Base-by-base conservation (phyloP, 2,329 filamentous ascomycete species). In the Claviceps quebecensis region DNA sequence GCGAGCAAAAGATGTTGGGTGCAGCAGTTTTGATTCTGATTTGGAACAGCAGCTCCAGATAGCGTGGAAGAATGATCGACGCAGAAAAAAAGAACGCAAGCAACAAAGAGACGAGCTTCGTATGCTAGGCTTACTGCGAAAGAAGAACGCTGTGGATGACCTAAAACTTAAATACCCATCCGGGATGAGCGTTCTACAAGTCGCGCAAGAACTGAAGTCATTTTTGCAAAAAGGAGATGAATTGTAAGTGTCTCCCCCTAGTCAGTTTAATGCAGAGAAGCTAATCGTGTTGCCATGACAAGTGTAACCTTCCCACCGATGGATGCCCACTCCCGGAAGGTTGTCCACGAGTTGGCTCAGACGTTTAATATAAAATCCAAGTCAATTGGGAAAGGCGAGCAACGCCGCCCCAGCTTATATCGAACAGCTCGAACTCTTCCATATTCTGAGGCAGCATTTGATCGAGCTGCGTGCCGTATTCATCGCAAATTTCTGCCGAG, bases 311-410 rank as follows among this genome's bases (percentile, higher is more conserved):
- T 97, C 23, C 87, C 91, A 3, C 87, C 91, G 0, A 94, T 97
- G 82, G 81, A 87, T 52, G 87, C 88, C 55, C 69, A 76, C 45
- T 77, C 83, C 40, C 83, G 93, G 48, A 90, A 87, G 63, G 70
- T 81, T 5, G 75, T 97, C 17, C 93, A 98, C 64, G 79, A 87
- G 53, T 67, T 95, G 40, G 88, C 87, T 13, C 78, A 78, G 59
- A 76, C 76, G 39, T 80, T 96, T 63, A 82, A 81, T 16, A 70
- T 97, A 54, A 91, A 84, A 56, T 95, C 90, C 3, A 87, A 90
- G 61, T 96, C 90, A 0, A 77, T 79, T 19, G 91, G 91, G 2
- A 77, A 77, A 48, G 88, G 84, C 7, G 75, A 78, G 22, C 76
- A 80, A 48, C 81, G 93, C 29, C 87, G 86, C 57, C 86, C 89